Percentiles rank a stretch among this genome's conserved stretches.
Evolutionary conservation across 352 stramenopile genomes (phyloP).

Genomic region (Phytophthora pini): DNA sequence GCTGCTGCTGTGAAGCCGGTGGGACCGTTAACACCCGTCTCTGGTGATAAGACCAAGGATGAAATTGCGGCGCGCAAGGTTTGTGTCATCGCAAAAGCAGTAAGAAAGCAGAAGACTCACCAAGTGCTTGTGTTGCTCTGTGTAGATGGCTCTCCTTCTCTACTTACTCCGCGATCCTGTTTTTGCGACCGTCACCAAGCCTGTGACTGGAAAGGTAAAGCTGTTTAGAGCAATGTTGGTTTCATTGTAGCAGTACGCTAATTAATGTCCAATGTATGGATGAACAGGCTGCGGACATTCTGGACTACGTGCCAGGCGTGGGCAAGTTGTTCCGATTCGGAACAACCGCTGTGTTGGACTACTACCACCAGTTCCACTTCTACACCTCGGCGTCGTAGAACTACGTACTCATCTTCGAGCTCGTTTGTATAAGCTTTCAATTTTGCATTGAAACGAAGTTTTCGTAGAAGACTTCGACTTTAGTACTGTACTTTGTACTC

Average conservation of each 20-base stretch:
- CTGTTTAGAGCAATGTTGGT: background rate
- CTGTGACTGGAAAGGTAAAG: conserved; percentile 64
- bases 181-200: conserved; percentile 74
- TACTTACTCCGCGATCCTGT: conserved; percentile 87
- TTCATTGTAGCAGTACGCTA: conserved; percentile 1
- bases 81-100: conserved; percentile 1
- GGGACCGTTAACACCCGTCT: conserved; percentile 26
- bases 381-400: conserved; percentile 88
- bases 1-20: conserved; percentile 58
- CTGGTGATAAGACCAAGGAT: conserved; percentile 54
- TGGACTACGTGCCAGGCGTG: conserved; percentile 73
- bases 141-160: conserved; percentile 81
- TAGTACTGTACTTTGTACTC: too few relatives aligned
- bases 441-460: background rate
- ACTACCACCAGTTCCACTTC: conserved; percentile 91
- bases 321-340: conserved; percentile 79
- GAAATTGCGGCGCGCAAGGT: conserved; percentile 77
- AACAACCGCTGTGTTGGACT: conserved; percentile 72
- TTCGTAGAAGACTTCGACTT: too few relatives aligned
- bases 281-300: conserved; percentile 53
- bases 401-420: conserved; percentile 9
- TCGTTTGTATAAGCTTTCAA: conserved; percentile 14
- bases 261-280: background rate
- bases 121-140: background rate
- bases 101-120: conserved; percentile 1